Conservation (phyloP, 1,284 basidiomycete species). For the Pseudozyma pruni region DNA sequence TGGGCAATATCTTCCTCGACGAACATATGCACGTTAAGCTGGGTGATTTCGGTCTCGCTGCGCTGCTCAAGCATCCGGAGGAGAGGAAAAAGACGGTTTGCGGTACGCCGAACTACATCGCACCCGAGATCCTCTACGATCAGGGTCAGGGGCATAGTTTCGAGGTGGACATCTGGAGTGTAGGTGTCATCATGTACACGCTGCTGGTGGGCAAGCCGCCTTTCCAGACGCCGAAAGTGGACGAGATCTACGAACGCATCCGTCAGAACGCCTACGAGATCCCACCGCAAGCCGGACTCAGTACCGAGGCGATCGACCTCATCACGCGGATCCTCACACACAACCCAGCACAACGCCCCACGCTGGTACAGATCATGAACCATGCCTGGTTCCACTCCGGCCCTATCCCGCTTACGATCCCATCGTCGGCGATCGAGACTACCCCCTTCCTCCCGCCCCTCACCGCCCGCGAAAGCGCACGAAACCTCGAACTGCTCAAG, state of each 20-base stretch:
- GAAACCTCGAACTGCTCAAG: conserved; percentile 63
- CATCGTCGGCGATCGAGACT: conserved; percentile 78
- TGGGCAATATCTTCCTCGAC: conserved; percentile 95
- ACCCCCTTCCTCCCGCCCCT: conserved; percentile 78
- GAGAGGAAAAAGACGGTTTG: conserved; percentile 98
- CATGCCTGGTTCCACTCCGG: conserved; percentile 87
- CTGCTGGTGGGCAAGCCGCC: conserved; percentile 92
- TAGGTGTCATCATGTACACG: conserved; percentile 93
- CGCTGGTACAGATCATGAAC: conserved; percentile 83
- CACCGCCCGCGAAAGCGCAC: conserved; percentile 43
- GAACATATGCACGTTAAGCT: conserved; percentile 93
- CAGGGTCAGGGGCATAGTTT: conserved; percentile 95
- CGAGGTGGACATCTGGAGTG: conserved; percentile 97
- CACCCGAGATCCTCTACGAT: conserved; percentile 96
- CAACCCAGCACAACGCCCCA: conserved; percentile 75
- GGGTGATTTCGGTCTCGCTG: conserved; percentile 96
- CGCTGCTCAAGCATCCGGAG: conserved; percentile 92
- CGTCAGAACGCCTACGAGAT: conserved; percentile 94
- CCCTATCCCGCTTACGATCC: conserved; percentile 82
- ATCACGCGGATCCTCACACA: conserved; percentile 87
- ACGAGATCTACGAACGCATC: conserved; percentile 77
- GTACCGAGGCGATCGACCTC: conserved; percentile 79
- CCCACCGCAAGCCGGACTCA: conserved; percentile 80
- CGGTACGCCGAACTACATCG: conserved; percentile 98
- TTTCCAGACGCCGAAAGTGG: conserved; percentile 95